These are phyloP conservation scores for Mucor plumbeus DNA, from an alignment of 371 early-diverging fungal genomes.

Conservation along the genomic window DNA sequence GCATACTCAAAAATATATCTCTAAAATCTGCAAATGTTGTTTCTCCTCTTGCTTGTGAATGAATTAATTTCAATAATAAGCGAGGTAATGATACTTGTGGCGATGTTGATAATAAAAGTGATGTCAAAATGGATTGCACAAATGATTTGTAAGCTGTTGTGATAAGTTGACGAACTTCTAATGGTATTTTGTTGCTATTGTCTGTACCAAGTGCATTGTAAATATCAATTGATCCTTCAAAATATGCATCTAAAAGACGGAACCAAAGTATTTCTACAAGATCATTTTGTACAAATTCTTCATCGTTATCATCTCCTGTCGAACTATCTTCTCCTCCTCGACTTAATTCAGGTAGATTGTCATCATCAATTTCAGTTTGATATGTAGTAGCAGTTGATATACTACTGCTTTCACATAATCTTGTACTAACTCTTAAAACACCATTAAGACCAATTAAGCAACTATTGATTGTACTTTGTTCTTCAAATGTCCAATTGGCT, in stretches of 20 bases:
- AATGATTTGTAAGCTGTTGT: conserved; percentile 63
- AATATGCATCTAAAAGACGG: conserved; percentile 65
- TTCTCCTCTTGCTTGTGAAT: conserved; percentile 59
- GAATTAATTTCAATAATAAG: conserved; percentile 66
- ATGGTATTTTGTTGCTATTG: conserved; percentile 15
- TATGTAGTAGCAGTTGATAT: conserved; percentile 23
- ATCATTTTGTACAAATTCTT: conserved; percentile 25
- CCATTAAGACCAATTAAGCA: conserved; percentile 64
- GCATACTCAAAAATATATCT: conserved; percentile 75
- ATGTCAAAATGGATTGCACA: conserved; percentile 68
- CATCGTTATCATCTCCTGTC: conserved; percentile 12
- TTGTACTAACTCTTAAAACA: conserved; percentile 65
- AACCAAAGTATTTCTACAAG: conserved; percentile 75
- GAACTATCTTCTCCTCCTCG: conserved; percentile 19
- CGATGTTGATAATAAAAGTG: conserved; percentile 66
- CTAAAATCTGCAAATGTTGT: conserved; percentile 77
- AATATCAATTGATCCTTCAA: conserved; percentile 55
- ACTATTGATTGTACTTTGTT: conserved; percentile 55
- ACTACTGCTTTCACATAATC: conserved; percentile 61
- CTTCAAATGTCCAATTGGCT: conserved; percentile 58
- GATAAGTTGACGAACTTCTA: conserved; percentile 47
- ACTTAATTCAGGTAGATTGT: conserved; percentile 23
- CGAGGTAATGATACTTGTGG: conserved; percentile 73
- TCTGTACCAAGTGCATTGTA: conserved; percentile 30
- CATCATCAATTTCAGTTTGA: conserved; percentile 1